Base-by-base conservation (phyloP, 306 rosid species). In the Malus sieversii region DNA sequence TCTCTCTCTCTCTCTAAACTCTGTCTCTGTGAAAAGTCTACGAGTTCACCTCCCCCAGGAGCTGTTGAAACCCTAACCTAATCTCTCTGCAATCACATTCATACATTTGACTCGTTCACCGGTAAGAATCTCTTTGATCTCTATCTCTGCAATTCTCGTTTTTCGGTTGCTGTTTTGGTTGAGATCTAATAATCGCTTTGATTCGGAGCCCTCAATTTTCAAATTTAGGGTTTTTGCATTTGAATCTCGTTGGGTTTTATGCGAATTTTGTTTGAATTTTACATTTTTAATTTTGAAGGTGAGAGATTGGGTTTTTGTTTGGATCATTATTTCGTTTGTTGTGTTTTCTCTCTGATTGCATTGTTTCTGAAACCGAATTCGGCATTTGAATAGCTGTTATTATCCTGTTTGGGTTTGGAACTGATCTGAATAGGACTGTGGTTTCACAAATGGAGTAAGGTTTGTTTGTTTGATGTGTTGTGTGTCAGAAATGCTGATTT, bases 61-160 rank as follows among this genome's bases (percentile, higher is more conserved):
- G 64, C 71, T 65, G 51, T 30, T 33, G 42, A 44, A 44, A 42
- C 77, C 68, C 69, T 73, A 42, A 27, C 33, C 44, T 4, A 60
- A 40, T 73, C 57, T 16, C 64, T 53, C 48, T 20, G 33, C 55
- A 32, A 46, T 46, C 73, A 40, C 68, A 23, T 53, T 71, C 57
- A 40, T 73, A 32, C 40, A 15, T 14, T 29, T 38, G 51, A 57
- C 25, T 59, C 48, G 6, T 78, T 64, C 64, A 27, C 78, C n/a
- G 77, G 83, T 80, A 80, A 70, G 30, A 38, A 2, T 12, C 55
- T 66, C 64, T 66, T 57, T 59, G 40, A 72, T 35, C 74, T 71
- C 53, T 30, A 67, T 58, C 75, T 59, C 44, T 74, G 15, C 14
- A 72, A 66, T 67, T 74, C 53, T 73, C n/a, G 10, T 16, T 35